Conservation (phyloP, 73 alveolate genomes). For the Durusdinium trenchii region DNA sequence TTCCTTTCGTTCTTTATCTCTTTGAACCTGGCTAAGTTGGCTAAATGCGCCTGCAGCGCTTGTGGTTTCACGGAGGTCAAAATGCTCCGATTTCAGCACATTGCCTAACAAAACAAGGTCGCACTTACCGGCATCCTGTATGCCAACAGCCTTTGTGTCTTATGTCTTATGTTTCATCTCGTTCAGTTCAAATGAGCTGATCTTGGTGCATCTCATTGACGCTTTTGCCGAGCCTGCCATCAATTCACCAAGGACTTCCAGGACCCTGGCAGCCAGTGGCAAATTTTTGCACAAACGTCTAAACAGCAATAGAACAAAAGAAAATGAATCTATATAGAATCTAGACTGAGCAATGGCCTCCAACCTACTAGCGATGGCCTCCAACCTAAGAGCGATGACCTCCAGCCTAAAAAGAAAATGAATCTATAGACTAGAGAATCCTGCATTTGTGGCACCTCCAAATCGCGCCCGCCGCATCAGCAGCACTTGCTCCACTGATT, state of each 20-base stretch:
- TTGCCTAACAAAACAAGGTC: background rate
- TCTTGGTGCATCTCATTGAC: background rate
- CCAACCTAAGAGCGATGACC: background rate
- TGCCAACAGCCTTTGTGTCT: background rate
- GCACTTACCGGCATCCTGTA: background rate
- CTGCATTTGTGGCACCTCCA: conserved; percentile 87
- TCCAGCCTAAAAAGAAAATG: too few species aligned
- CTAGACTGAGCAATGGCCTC: background rate
- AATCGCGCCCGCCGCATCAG: conserved; percentile 62
- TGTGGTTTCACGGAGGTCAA: conserved; percentile 75
- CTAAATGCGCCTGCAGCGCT: background rate
- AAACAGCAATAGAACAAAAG: background rate
- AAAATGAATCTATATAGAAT: too few species aligned
- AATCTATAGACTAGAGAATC: too few species aligned
- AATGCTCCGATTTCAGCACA: conserved; percentile 76
- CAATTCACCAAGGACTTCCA: conserved; percentile 74
- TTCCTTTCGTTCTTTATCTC: too few species aligned
- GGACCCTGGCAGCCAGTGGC: background rate
- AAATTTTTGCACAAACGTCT: too few species aligned
- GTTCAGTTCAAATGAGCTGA: too few species aligned
- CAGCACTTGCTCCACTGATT: conserved; percentile 46
- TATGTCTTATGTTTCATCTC: background rate
- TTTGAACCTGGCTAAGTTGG: background rate
- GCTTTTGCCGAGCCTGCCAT: conserved; percentile 16
- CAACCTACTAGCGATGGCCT: background rate